phyloP scores from a whole-genome alignment of 1,139 yeast species.

The Suhomyces atakaporum region DNA sequence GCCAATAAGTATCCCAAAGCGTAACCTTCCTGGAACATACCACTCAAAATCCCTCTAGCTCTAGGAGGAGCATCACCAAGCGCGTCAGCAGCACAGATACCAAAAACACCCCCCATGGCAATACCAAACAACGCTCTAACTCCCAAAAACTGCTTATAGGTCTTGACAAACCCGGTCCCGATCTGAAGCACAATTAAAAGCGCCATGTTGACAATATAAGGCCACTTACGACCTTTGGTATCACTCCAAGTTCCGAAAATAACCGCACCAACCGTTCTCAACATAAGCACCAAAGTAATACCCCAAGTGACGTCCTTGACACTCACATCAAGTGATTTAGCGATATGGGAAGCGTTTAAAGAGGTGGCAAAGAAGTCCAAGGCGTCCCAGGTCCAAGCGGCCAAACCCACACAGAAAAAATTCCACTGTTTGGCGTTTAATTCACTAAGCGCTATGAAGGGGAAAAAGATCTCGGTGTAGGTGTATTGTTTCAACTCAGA shows the following conservation, averaged over 20 bases:
- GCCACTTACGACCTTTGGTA: conserved; percentile 40
- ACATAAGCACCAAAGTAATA: conserved; percentile 47
- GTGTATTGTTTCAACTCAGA: conserved; percentile 32
- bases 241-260: conserved; percentile 43
- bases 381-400: conserved; percentile 49
- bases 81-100: conserved; percentile 42
- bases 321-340: conserved; percentile 27
- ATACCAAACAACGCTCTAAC: conserved; percentile 45
- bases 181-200: conserved; percentile 39
- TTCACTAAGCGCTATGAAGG: conserved; percentile 33
- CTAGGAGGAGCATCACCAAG: conserved; percentile 39
- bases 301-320: conserved; percentile 44
- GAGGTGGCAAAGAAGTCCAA: conserved; percentile 44
- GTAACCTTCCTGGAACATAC: conserved; percentile 46
- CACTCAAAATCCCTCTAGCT: conserved; percentile 44
- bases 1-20: conserved; percentile 47
- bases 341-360: conserved; percentile 34
- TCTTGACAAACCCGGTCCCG: conserved; percentile 44
- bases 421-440: conserved; percentile 38
- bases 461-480: conserved; percentile 35
- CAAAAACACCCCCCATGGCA: conserved; percentile 48
- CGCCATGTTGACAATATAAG: conserved; percentile 34
- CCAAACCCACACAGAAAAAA: conserved; percentile 34
- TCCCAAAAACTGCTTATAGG: conserved; percentile 40
- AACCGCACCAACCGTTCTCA: conserved; percentile 45